phyloP scores from a whole-genome alignment of 495 filamentous ascomycete genomes.

The Penicillium egyptiacum region DNA sequence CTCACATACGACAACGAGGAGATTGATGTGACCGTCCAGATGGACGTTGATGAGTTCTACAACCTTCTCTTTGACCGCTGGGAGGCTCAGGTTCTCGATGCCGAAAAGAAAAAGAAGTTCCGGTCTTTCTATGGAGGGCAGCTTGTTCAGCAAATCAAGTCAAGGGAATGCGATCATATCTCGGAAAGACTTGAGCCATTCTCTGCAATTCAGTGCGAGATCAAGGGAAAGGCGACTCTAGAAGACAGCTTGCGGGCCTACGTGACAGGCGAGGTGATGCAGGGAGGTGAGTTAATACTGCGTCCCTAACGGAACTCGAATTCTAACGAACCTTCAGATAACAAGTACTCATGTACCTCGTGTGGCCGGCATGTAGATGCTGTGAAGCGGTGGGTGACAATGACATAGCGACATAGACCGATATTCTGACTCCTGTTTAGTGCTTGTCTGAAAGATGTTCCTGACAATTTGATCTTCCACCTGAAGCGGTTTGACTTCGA shows the following conservation, averaged over 20 bases:
- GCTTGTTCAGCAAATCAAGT: constrained; percentile 90
- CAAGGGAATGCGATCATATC: constrained; percentile 90
- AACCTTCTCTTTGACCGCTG: constrained; percentile 88
- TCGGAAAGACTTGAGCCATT: constrained; percentile 89
- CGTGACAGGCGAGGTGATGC: constrained; percentile 95
- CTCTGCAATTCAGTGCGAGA: constrained; percentile 94
- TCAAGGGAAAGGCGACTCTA: constrained; percentile 84
- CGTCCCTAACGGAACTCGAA: neutral
- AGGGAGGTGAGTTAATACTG: constrained; percentile 63
- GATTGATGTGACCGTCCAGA: constrained; percentile 88
- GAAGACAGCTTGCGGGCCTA: constrained; percentile 90
- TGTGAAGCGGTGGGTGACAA: constrained; percentile 68
- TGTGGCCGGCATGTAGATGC: constrained; percentile 92
- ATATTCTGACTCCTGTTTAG: constrained; percentile 33
- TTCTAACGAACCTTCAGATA: constrained; percentile 56
- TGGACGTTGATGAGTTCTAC: constrained; percentile 99
- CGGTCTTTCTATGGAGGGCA: constrained; percentile 88
- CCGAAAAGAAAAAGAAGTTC: constrained; percentile 70
- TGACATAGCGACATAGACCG: neutral
- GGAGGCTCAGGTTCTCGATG: constrained; percentile 74
- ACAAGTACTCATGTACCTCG: constrained; percentile 95
- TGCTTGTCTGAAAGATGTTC: constrained; percentile 89
- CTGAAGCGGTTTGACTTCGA: constrained; percentile 97
- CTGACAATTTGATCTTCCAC: constrained; percentile 92
- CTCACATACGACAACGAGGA: constrained; percentile 77